Evolutionary conservation across 1,284 basidiomycete species (phyloP).

Genomic region (Baeospora myosura): DNA sequence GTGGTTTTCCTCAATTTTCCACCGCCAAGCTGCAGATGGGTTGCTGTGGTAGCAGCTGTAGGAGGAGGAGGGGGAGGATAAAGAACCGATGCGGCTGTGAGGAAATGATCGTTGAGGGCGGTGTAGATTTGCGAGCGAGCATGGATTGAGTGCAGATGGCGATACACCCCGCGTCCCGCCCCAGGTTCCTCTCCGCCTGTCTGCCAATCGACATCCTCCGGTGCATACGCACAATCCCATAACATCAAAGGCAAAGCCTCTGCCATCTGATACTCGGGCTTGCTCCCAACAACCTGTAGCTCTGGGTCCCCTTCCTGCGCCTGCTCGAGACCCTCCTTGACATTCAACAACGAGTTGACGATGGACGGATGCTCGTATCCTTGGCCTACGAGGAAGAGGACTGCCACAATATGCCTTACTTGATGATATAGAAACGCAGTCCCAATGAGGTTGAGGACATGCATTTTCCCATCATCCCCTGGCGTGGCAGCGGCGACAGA

Average conservation of each 20-base stretch:
- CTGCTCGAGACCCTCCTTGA: slow-evolving; percentile 28
- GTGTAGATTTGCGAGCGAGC: slow-evolving; percentile 52
- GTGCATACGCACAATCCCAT: slow-evolving; percentile 83
- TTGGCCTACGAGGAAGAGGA: slow-evolving; percentile 85
- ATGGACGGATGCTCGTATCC: slow-evolving; percentile 72
- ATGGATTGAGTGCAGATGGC: slow-evolving; percentile 53
- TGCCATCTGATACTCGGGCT: slow-evolving; percentile 92
- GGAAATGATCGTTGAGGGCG: slow-evolving; percentile 57
- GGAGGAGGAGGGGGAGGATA: slow-evolving; percentile 30
- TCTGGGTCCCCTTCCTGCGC: slow-evolving; percentile 26
- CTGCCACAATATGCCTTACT: slow-evolving; percentile 92
- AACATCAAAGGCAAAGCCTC: slow-evolving; percentile 86
- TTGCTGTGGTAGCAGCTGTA: slow-evolving; percentile 11
- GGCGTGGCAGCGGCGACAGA: slow-evolving; percentile 11
- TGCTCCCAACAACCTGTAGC: slow-evolving; percentile 52
- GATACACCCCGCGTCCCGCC: slow-evolving; percentile 30
- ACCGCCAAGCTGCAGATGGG: slow-evolving; percentile 60
- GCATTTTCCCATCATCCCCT: slow-evolving; percentile 33
- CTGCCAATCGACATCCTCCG: slow-evolving; percentile 69
- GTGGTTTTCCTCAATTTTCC: slow-evolving; percentile 54
- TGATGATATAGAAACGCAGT: slow-evolving; percentile 95
- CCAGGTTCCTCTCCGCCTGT: slow-evolving; percentile 39
- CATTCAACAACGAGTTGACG: slow-evolving; percentile 73
- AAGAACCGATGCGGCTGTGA: slow-evolving; percentile 42
- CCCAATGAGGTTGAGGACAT: slow-evolving; percentile 84